Base-by-base conservation (phyloP, 1,139 yeast genomes). In the Debaryomycetaceae sp. region DNA sequence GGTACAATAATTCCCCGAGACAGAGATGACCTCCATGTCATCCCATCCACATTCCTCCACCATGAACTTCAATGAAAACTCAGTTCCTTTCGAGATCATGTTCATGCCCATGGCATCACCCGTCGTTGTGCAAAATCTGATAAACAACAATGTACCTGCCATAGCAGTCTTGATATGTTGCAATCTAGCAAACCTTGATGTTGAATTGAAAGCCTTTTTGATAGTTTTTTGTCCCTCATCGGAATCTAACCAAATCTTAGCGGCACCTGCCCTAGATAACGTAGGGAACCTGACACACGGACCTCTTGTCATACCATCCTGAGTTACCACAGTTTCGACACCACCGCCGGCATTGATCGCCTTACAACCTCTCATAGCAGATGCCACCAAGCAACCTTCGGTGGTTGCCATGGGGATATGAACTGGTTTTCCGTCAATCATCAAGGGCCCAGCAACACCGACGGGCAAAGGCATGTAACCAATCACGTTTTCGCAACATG, bases 101-200 rank as follows among this genome's bases (percentile, higher is more conserved):
- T 91, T 91, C 99, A 91, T 91, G 44, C 98, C 99, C 99, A 91
- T 91, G 13, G 98, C 98, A 66, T 91, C 99, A 58, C 99, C 99
- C 21, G 99, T 91, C 25, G 96, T 88, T 17, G 99, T 91, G 54
- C 89, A 78, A 68, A 91, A 91, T 49, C 98, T 78, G 47, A 93
- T 82, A 52, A 75, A 91, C 48, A 93, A 67, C 43, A 83, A 67
- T 32, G 84, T 83, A 25, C 99, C 98, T n/a, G 98, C 98, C 56
- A 91, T 65, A 2, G 97, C 95, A 18, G 97, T 86, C 58, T 88
- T 84, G 44, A 89, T 70, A 46, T 83, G 82, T 59, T 85, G 95
- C 49, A 91, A 75, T 51, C 96, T 78, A 14, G 99, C 99, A 64
- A 91, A 91, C 60, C 99, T 76, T 9, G 97, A 89, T 14, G 99